Evolutionary conservation across 1,284 basidiomycete genomes (phyloP).

Genomic region (Sporisorium graminicola): DNA sequence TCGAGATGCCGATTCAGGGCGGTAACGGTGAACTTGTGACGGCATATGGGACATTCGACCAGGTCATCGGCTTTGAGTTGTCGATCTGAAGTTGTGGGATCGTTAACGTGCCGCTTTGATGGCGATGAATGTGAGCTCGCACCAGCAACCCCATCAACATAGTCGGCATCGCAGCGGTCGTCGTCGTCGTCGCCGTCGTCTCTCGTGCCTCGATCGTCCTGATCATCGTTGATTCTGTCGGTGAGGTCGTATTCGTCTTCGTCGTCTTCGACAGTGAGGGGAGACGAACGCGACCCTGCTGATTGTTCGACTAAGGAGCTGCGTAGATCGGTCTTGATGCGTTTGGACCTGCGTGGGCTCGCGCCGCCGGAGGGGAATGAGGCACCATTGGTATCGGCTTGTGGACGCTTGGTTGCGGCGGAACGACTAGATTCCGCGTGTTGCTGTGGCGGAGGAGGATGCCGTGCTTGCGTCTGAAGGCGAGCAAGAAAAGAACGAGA

Average conservation of each 20-base stretch:
- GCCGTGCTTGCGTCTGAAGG: constrained; percentile 12
- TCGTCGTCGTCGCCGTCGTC: constrained; percentile 8
- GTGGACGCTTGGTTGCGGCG: constrained; percentile 16
- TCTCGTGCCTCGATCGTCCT: not conserved
- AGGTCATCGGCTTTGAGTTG: constrained; percentile 42
- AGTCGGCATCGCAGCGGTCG: constrained; percentile 25
- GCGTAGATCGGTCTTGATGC: constrained; percentile 24
- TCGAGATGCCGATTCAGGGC: constrained; percentile 64
- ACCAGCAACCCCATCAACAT: constrained; percentile 6
- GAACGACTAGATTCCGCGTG: constrained; percentile 11
- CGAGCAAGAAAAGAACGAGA: constrained; percentile 36
- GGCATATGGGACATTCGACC: constrained; percentile 62
- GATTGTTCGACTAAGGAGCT: constrained; percentile 3
- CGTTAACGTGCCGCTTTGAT: constrained; percentile 14
- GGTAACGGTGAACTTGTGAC: constrained; percentile 51
- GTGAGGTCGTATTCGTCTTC: constrained; percentile 16
- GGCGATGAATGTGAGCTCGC: constrained; percentile 13
- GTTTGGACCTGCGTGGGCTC: constrained; percentile 45
- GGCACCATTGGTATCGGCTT: not conserved
- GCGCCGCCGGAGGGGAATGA: not conserved
- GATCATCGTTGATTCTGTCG: constrained; percentile 12
- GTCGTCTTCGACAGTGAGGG: constrained; percentile 41
- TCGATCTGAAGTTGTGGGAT: constrained; percentile 10
- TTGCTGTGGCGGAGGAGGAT: not conserved
- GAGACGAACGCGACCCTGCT: constrained; percentile 37